phyloP scores from a whole-genome alignment of 1,139 yeast genomes.

The Trichomonascaceae sp. region DNA sequence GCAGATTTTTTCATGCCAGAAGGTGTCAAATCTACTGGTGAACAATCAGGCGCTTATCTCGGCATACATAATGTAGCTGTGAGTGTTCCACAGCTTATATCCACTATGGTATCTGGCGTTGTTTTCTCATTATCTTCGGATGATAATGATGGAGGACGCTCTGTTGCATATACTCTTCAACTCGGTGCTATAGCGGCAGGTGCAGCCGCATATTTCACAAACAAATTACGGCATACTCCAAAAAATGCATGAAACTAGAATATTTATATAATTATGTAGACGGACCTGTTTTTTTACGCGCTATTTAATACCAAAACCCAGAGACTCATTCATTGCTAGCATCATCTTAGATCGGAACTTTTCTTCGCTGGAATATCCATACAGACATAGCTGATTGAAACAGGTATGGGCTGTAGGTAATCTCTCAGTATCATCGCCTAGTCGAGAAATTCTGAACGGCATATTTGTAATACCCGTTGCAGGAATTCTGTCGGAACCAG shows the following conservation, averaged over 20 bases:
- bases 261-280: not conserved
- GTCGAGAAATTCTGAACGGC: constrained; percentile 55
- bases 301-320: constrained; percentile 77
- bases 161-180: constrained; percentile 34
- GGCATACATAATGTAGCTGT: constrained; percentile 39
- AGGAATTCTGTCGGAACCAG: constrained; percentile 88
- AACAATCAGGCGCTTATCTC: constrained; percentile 32
- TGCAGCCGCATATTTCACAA: constrained; percentile 30
- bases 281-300: not conserved
- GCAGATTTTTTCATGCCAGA: constrained; percentile 17
- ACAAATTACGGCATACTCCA: constrained; percentile 17
- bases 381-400: constrained; percentile 79
- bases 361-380: constrained; percentile 51
- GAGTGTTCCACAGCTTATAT: constrained; percentile 36
- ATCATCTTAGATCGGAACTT: constrained; percentile 51
- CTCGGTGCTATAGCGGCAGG: constrained; percentile 33
- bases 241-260: constrained; percentile 1
- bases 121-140: constrained; percentile 26
- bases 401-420: constrained; percentile 91
- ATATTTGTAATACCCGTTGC: constrained; percentile 77
- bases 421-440: constrained; percentile 47
- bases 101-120: constrained; percentile 35
- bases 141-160: constrained; percentile 32
- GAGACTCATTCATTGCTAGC: constrained; percentile 67
- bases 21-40: constrained; percentile 18